A percentile compares a stretch with the other conserved stretches of the same genome.
Conservation (phyloP, 2,329 filamentous ascomycete species). For the Exophiala dermatitidis region DNA sequence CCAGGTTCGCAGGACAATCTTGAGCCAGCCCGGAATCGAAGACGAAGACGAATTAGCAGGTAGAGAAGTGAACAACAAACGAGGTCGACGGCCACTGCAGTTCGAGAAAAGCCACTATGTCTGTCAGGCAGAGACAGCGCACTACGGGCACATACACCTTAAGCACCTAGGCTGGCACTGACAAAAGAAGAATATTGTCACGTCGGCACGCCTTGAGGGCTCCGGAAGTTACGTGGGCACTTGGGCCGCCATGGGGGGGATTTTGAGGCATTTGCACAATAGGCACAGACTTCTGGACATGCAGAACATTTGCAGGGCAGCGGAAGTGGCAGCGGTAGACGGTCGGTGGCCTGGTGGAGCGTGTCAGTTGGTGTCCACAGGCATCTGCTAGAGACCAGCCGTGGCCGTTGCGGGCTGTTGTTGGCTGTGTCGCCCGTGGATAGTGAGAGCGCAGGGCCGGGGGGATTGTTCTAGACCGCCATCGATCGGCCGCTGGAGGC, state of each 20-base stretch:
- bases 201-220: slow-evolving; percentile 2
- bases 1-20: too few species aligned
- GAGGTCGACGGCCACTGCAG: too few species aligned
- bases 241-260: not conserved
- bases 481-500: slow-evolving; percentile 10
- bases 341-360: slow-evolving; percentile 2
- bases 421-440: too few species aligned
- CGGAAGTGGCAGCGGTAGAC: too few species aligned
- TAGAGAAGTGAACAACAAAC: too few species aligned
- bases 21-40: too few species aligned
- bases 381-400: too few species aligned
- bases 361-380: not conserved
- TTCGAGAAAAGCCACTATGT: not conserved
- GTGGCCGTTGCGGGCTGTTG: too few species aligned
- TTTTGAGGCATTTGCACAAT: slow-evolving; percentile 1
- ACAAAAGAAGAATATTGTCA: not conserved
- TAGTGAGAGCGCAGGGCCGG: not conserved
- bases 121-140: not conserved
- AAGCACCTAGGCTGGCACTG: not conserved
- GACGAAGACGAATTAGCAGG: too few species aligned
- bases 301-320: slow-evolving; percentile 7
- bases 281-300: slow-evolving; percentile 12
- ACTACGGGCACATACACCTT: not conserved
- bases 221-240: slow-evolving; percentile 8
- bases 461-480: slow-evolving; percentile 16